Evolutionary conservation across 2,329 filamentous ascomycete genomes (phyloP), one percentile per base, ranked within the genome.

Genomic region (Fusarium udum): DNA sequence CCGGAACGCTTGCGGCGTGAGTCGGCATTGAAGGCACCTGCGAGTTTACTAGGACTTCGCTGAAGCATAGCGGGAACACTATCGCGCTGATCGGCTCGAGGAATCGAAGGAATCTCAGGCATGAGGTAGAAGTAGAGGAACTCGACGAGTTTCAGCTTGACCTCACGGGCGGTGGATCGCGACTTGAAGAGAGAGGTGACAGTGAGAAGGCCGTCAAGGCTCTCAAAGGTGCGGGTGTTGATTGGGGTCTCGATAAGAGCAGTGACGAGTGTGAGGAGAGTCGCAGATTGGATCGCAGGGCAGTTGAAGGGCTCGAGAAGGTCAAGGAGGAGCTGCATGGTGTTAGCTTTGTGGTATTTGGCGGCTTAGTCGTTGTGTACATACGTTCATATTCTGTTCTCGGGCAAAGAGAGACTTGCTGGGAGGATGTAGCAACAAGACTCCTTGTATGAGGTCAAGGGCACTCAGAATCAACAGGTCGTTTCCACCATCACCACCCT

Each of bases 51-150:
- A 2, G 92, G 91, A 78, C 90, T 92, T 69, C 90, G 87, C 81
- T 92, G 90, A 69, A 91, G 82, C 78, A 91, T 85, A 31, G 83
- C 84, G 13, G 87, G 84, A 14, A 87, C 79, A 5, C 85, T 86
- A 66, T 83, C 82, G 56, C 82, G 83, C 57, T 82, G 80, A 26
- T 82, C 84, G 69, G 87, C 85, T 70, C 83, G 83, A 10, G 89
- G 87, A 71, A 88, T 87, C 26, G 87, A 85, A 49, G 88, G 91
- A 1, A 89, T 90, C 84, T 99, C 96, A 57, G 95, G 95, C 92
- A 98, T 97, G 76, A 99, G 91, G 83, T 98, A 99, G 83, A 98
- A 98, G 86, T 98, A 98, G 58, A 99, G 85, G 80, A 98, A 98
- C 82, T 98, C 96, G 76, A 98, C 92, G n/a, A 97, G 90, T 82